Evolutionary conservation across 2,329 filamentous ascomycete species (phyloP).

Genomic region (Boeremia exigua): DNA sequence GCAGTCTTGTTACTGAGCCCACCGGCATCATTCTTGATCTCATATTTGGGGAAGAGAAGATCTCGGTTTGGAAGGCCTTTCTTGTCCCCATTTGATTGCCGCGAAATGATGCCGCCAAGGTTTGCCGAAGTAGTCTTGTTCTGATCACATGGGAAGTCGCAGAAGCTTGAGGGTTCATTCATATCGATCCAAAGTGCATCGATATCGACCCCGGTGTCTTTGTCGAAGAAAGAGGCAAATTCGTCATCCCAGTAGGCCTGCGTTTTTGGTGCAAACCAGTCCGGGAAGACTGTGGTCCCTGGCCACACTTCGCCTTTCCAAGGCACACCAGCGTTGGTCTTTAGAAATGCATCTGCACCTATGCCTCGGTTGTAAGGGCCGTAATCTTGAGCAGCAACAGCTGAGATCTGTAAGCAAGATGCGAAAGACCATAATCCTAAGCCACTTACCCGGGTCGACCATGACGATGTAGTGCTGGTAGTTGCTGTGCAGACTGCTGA

Average conservation of each 20-base stretch:
- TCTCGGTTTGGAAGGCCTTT: conserved; percentile 67
- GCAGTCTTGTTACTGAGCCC: conserved; percentile 58
- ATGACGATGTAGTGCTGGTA: conserved; percentile 77
- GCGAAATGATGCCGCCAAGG: background rate
- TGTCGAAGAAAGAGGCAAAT: conserved; percentile 70
- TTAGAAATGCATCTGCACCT: conserved; percentile 60
- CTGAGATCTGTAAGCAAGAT: conserved; percentile 55
- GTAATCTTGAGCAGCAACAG: conserved; percentile 58
- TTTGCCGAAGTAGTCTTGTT: conserved; percentile 41
- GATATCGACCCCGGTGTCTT: conserved; percentile 71
- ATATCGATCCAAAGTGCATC: conserved; percentile 63
- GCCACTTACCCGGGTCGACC: conserved; percentile 66
- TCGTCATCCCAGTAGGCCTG: conserved; percentile 73
- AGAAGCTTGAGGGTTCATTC: conserved; percentile 45
- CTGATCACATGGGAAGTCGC: conserved; percentile 55
- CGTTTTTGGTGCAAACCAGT: conserved; percentile 74
- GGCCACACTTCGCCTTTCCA: conserved; percentile 77
- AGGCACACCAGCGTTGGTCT: conserved; percentile 59
- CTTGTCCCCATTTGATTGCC: conserved; percentile 47
- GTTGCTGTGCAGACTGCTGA: conserved; percentile 67
- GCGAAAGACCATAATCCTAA: too few relatives aligned
- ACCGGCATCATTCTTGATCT: conserved; percentile 65
- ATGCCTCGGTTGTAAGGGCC: conserved; percentile 67
- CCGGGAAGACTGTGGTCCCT: conserved; percentile 72
- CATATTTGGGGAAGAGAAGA: conserved; percentile 68